A percentile compares a stretch with the other conserved stretches of the same genome.
phyloP scores from a whole-genome alignment of 2,329 filamentous ascomycete genomes.

The Aspergillus intermedius region DNA sequence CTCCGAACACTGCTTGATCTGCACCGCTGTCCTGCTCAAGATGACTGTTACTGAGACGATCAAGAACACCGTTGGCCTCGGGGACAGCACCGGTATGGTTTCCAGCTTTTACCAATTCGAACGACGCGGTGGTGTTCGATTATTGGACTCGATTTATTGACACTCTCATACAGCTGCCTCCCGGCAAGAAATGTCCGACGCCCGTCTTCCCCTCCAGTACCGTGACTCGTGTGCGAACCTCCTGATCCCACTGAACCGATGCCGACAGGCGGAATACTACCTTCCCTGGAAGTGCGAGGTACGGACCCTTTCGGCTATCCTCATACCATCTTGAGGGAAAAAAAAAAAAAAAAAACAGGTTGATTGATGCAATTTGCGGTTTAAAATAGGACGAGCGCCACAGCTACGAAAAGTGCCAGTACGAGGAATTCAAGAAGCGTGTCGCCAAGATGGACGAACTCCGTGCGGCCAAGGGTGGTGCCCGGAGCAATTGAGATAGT shows the following conservation, averaged over 20 bases:
- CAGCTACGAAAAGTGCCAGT: constrained; percentile 98
- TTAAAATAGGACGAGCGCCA: constrained; percentile 79
- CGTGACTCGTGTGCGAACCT: constrained; percentile 93
- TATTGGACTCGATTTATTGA: constrained; percentile 7
- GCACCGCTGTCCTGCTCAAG: constrained; percentile 14
- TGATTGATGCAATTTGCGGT: not conserved
- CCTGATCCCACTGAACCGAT: constrained; percentile 90
- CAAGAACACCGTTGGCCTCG: constrained; percentile 44
- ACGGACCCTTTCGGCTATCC: constrained; percentile 31
- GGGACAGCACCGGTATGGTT: constrained; percentile 32
- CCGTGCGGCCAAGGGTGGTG: constrained; percentile 73
- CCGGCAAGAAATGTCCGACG: constrained; percentile 88
- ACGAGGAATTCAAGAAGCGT: constrained; percentile 96
- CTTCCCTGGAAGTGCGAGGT: constrained; percentile 98
- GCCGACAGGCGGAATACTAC: constrained; percentile 86
- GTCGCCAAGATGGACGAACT: constrained; percentile 99
- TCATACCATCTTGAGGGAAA: not conserved
- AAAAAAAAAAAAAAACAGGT: not conserved
- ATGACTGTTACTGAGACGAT: constrained; percentile 45
- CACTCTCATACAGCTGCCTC: constrained; percentile 20
- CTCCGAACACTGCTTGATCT: constrained; percentile 9
- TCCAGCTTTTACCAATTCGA: constrained; percentile 8
- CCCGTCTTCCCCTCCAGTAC: constrained; percentile 80
- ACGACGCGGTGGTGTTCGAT: not conserved
- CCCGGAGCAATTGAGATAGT: constrained; percentile 66